Conservation (phyloP, 352 stramenopile genomes). For the Globisporangium apiculatum region DNA sequence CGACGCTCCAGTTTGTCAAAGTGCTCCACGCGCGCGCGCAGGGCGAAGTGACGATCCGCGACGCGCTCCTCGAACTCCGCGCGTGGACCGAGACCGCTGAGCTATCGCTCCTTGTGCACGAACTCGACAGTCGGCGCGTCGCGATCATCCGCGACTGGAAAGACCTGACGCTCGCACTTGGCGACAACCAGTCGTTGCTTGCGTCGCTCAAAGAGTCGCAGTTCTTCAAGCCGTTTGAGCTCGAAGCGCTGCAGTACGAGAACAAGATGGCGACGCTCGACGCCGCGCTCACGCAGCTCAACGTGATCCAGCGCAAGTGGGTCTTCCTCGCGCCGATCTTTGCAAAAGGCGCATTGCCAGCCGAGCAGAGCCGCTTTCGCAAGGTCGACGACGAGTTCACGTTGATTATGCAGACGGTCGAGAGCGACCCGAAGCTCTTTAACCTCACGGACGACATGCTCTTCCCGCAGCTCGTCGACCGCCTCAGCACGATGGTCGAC, state of each 20-base stretch:
- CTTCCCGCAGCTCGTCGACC: constrained; percentile 82
- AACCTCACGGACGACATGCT: constrained; percentile 89
- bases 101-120: constrained; percentile 83
- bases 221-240: constrained; percentile 94
- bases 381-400: constrained; percentile 93
- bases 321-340: constrained; percentile 97
- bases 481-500: constrained; percentile 83
- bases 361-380: constrained; percentile 87
- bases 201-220: constrained; percentile 93
- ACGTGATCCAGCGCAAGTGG: constrained; percentile 94
- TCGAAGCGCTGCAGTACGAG: constrained; percentile 88
- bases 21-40: constrained; percentile 85
- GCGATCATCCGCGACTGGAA: constrained; percentile 96
- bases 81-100: constrained; percentile 90
- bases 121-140: constrained; percentile 71
- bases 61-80: constrained; percentile 91
- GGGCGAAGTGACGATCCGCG: constrained; percentile 93
- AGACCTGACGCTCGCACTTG: constrained; percentile 90
- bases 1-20: constrained; percentile 91
- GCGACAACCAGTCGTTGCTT: constrained; percentile 93
- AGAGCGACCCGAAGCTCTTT: constrained; percentile 89
- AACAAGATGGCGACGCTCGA: constrained; percentile 86
- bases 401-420: constrained; percentile 88
- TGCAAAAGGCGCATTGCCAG: constrained; percentile 88
- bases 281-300: constrained; percentile 75